These are phyloP conservation scores for Hortaea sp. DNA, from an alignment of 2,329 filamentous ascomycete species.

Conservation along the genomic window DNA sequence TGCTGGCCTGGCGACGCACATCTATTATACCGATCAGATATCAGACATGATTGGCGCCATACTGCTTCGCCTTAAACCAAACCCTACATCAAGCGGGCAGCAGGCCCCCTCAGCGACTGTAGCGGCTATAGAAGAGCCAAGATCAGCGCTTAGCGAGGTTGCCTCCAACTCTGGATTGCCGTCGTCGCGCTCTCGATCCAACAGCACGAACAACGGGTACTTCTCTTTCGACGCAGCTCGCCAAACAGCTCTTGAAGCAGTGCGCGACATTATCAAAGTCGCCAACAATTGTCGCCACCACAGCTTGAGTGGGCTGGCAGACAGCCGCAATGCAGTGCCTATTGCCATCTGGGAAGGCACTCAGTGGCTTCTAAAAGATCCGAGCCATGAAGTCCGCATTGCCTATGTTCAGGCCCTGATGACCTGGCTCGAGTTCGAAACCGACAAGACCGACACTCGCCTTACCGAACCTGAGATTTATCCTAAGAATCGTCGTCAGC, in stretches of 20 bases:
- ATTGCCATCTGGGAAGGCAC: constrained; percentile 92
- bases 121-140: constrained; percentile 42
- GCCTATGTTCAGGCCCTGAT: constrained; percentile 77
- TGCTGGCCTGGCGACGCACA: constrained; percentile 82
- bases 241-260: constrained; percentile 59
- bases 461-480: constrained; percentile 6
- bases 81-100: constrained; percentile 12
- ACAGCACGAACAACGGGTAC: constrained; percentile 34
- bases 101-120: constrained; percentile 33
- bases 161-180: constrained; percentile 36
- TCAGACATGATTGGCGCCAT: constrained; percentile 86
- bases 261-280: constrained; percentile 72
- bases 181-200: constrained; percentile 38
- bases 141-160: constrained; percentile 35
- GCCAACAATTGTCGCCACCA: constrained; percentile 47
- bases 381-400: constrained; percentile 65
- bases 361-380: constrained; percentile 79
- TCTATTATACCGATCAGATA: constrained; percentile 95
- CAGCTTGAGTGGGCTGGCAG: constrained; percentile 24
- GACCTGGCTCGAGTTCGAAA: constrained; percentile 56
- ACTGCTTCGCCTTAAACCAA: constrained; percentile 64
- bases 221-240: constrained; percentile 55
- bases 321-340: constrained; percentile 54
- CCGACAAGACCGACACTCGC: constrained; percentile 18
- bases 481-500: constrained; percentile 23